Percentiles rank a stretch among this genome's conserved stretches.
phyloP scores from a whole-genome alignment of 805 yeast species.

The Cyberlindnera mycetangii region DNA sequence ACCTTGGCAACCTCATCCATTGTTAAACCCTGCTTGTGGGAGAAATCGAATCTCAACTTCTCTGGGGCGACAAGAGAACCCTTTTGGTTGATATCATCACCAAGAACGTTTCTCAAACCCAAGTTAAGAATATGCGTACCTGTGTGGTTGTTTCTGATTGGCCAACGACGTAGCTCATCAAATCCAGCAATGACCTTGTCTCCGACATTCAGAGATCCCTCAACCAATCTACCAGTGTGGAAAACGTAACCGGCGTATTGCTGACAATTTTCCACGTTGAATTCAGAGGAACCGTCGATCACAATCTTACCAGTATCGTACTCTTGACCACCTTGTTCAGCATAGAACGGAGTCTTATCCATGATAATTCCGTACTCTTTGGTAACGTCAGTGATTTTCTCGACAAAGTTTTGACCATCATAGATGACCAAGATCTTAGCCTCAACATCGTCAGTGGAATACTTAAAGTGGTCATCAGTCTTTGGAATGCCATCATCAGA shows the following conservation, averaged over 20 bases:
- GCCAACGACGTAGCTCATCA: constrained; percentile 93
- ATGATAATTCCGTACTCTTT: constrained; percentile 76
- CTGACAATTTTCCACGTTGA: constrained; percentile 90
- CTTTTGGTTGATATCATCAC: constrained; percentile 88
- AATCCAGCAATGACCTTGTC: constrained; percentile 80
- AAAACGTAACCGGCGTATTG: constrained; percentile 90
- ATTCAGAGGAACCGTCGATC: constrained; percentile 83
- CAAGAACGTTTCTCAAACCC: constrained; percentile 83
- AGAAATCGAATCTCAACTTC: constrained; percentile 92
- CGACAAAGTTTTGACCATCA: constrained; percentile 60
- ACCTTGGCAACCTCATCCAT: constrained; percentile 69
- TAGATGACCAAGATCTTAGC: constrained; percentile 71
- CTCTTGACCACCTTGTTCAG: constrained; percentile 99
- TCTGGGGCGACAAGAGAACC: constrained; percentile 97
- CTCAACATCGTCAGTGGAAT: constrained; percentile 63
- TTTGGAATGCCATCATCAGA: constrained; percentile 62
- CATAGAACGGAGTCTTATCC: constrained; percentile 92
- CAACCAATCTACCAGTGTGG: constrained; percentile 84
- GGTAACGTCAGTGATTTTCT: constrained; percentile 41
- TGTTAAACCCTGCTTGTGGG: constrained; percentile 83
- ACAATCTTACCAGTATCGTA: constrained; percentile 91
- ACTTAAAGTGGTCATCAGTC: constrained; percentile 83
- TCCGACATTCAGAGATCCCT: constrained; percentile 68
- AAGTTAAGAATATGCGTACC: constrained; percentile 94
- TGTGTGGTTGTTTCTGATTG: constrained; percentile 95